phyloP scores from a whole-genome alignment of 2,329 filamentous ascomycete species.

The Orbilia quercus region DNA sequence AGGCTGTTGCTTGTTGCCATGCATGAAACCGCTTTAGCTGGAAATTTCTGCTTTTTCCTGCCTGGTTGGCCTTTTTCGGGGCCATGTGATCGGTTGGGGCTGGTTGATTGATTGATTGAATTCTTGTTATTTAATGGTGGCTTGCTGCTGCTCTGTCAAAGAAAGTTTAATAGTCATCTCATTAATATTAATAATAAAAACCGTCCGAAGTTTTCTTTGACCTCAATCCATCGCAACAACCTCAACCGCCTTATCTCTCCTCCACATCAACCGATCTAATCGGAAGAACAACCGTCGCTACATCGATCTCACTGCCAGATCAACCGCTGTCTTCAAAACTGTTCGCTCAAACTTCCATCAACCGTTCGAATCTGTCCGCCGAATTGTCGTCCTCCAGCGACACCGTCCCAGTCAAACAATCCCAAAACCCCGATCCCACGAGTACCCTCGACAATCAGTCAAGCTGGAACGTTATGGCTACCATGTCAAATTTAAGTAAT shows the following conservation, averaged over 20 bases:
- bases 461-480: conserved; percentile 54
- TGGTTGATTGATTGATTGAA: conserved; percentile 17
- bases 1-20: conserved; percentile 19
- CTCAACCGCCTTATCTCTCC: conserved; percentile 16
- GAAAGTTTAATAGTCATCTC: conserved; percentile 1
- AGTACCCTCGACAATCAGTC: conserved; percentile 50
- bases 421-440: conserved; percentile 53
- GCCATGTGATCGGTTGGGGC: conserved; percentile 48
- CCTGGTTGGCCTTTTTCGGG: background rate
- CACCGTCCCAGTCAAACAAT: conserved; percentile 37
- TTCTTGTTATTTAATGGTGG: background rate
- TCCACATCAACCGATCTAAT: background rate
- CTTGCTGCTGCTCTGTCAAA: background rate
- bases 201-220: conserved; percentile 11
- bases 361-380: conserved; percentile 6
- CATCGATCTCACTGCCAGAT: conserved; percentile 1
- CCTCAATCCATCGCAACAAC: conserved; percentile 47
- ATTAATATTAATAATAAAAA: conserved; percentile 18
- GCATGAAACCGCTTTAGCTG: conserved; percentile 56
- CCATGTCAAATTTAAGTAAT: conserved; percentile 76
- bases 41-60: conserved; percentile 32
- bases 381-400: conserved; percentile 50
- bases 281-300: conserved; percentile 3
- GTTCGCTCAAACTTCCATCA: background rate
- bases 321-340: background rate